These are phyloP conservation scores for Groenewaldozyma tartarivorans DNA, from an alignment of 805 yeast genomes.

Conservation along the genomic window DNA sequence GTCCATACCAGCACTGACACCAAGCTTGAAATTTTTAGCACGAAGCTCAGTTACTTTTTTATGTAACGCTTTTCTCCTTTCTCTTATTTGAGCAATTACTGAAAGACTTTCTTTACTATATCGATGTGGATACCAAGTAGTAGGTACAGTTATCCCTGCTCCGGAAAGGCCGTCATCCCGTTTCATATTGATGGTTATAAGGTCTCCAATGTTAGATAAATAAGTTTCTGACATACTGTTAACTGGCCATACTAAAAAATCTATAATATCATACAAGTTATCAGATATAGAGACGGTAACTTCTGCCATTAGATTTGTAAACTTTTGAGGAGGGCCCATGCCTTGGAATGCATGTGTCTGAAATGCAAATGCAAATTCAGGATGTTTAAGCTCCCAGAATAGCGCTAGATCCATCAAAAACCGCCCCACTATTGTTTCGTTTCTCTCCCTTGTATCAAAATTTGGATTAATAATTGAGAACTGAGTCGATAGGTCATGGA, in stretches of 20 bases:
- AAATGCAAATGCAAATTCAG: not conserved
- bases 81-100: slow-evolving; percentile 5
- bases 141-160: slow-evolving; percentile 14
- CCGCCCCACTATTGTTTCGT: not conserved
- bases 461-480: not conserved
- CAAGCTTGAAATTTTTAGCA: slow-evolving; percentile 9
- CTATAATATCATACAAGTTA: slow-evolving; percentile 15
- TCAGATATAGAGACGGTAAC: slow-evolving; percentile 14
- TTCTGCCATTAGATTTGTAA: slow-evolving; percentile 12
- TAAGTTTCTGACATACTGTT: slow-evolving; percentile 9
- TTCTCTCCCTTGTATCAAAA: not conserved
- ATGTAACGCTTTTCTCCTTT: slow-evolving; percentile 5
- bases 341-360: not conserved
- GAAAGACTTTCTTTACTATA: slow-evolving; percentile 11
- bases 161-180: slow-evolving; percentile 20
- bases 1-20: slow-evolving; percentile 14
- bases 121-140: slow-evolving; percentile 17
- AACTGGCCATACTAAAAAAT: slow-evolving; percentile 17
- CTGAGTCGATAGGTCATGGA: slow-evolving; percentile 7
- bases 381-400: not conserved
- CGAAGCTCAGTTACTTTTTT: slow-evolving; percentile 9
- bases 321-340: slow-evolving; percentile 1
- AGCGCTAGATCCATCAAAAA: not conserved
- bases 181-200: slow-evolving; percentile 15
- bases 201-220: slow-evolving; percentile 15